A percentile compares a stretch with the other conserved stretches of the same genome.
phyloP scores from a whole-genome alignment of 306 rosid genomes.

The Dalbergia cochinchinensis region DNA sequence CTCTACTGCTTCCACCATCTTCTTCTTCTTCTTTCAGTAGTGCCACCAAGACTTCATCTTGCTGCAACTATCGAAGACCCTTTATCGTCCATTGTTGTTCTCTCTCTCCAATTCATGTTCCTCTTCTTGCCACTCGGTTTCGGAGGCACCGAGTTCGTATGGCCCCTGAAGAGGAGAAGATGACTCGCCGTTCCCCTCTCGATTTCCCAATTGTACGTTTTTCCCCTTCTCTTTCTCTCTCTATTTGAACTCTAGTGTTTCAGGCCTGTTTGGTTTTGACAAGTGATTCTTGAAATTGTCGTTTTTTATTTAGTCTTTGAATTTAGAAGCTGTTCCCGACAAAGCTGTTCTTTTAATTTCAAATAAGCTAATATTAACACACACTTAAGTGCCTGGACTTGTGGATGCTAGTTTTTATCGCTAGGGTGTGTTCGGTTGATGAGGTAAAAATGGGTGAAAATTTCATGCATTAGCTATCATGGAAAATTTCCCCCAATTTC shows the following conservation, averaged over 20 bases:
- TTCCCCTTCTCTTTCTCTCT: not conserved
- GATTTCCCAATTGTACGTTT: constrained; percentile 76
- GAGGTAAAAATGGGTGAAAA: too few species aligned
- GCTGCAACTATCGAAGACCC: constrained; percentile 18
- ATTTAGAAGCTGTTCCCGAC: too few species aligned
- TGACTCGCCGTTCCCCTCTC: constrained; percentile 87
- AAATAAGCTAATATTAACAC: too few species aligned
- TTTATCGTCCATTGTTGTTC: constrained; percentile 27
- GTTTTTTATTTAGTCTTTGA: not conserved
- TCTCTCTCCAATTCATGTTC: not conserved
- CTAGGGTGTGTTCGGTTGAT: too few species aligned
- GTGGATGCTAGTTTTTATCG: too few species aligned
- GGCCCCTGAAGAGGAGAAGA: constrained; percentile 89
- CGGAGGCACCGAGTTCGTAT: constrained; percentile 66
- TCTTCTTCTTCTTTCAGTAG: constrained; percentile 32
- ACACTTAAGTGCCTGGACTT: too few species aligned
- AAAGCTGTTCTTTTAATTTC: too few species aligned
- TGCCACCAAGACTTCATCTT: constrained; percentile 23
- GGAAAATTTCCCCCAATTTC: too few species aligned
- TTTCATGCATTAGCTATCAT: too few species aligned
- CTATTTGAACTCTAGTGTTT: not conserved
- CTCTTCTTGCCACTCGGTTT: constrained; percentile 17
- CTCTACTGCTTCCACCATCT: not conserved
- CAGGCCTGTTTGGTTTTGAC: not conserved
- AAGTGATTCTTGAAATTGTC: not conserved